These are phyloP conservation scores for Claviceps lovelessii DNA, from an alignment of 2,329 filamentous ascomycete genomes.

Conservation along the genomic window DNA sequence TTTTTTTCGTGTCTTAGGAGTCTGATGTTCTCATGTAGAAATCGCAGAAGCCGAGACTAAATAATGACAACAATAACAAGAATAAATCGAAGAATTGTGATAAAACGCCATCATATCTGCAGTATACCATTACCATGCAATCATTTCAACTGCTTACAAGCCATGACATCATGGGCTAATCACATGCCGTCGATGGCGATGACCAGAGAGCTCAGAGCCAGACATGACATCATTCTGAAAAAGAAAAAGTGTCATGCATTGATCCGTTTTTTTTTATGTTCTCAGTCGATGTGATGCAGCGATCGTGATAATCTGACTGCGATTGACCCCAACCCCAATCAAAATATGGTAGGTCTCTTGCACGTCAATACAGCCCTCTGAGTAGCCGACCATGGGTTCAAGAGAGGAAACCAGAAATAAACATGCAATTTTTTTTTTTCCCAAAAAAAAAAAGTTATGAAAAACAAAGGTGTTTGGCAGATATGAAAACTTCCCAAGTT, in stretches of 20 bases:
- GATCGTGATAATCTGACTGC: not conserved
- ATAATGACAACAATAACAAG: too few species aligned
- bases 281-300: not conserved
- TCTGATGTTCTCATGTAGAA: too few species aligned
- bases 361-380: too few species aligned
- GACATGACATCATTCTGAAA: conserved; percentile 2
- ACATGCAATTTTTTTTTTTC: too few species aligned
- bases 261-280: not conserved
- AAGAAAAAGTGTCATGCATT: not conserved
- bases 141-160: not conserved
- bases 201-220: not conserved
- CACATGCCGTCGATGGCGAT: not conserved
- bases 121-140: not conserved
- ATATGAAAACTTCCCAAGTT: too few species aligned
- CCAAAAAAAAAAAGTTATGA: too few species aligned
- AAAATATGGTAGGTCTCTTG: too few species aligned
- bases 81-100: too few species aligned
- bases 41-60: too few species aligned
- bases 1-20: not conserved
- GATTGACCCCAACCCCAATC: not conserved
- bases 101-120: not conserved
- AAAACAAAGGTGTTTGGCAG: too few species aligned
- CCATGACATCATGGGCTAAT: conserved; percentile 3
- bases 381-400: too few species aligned
- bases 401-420: too few species aligned